Conservation (phyloP, 345 rosid genomes). For the Leavenworthia alabamica region DNA sequence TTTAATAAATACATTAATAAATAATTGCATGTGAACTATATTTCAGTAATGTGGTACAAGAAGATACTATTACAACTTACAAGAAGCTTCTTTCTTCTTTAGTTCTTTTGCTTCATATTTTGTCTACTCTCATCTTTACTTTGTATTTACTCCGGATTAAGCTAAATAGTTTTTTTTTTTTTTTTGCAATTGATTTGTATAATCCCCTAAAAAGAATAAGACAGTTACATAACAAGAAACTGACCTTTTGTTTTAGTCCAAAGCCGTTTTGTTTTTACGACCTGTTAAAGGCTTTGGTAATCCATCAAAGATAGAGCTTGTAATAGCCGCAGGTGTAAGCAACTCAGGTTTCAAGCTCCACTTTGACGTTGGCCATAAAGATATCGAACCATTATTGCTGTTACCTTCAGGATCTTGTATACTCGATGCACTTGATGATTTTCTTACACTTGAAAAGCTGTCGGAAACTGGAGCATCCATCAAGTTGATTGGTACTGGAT, state of each 20-base stretch:
- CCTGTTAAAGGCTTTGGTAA: constrained; percentile 46
- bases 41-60: too few relatives aligned
- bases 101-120: background rate
- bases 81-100: constrained; percentile 16
- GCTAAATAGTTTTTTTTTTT: constrained; percentile 21
- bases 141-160: constrained; percentile 29
- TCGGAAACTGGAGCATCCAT: constrained; percentile 35
- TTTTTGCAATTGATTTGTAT: constrained; percentile 28
- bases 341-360: constrained; percentile 65
- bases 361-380: constrained; percentile 56
- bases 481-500: constrained; percentile 37
- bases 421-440: constrained; percentile 79
- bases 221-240: constrained; percentile 18
- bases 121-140: constrained; percentile 26
- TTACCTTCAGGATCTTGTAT: constrained; percentile 58
- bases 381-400: constrained; percentile 26
- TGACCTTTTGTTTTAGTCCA: constrained; percentile 48
- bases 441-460: constrained; percentile 44
- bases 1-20: too few relatives aligned
- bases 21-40: too few relatives aligned
- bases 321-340: constrained; percentile 48
- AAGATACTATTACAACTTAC: constrained; percentile 11
- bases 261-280: constrained; percentile 67
- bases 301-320: constrained; percentile 78
- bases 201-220: constrained; percentile 19